Percentiles rank a stretch among this genome's conserved stretches.
Conservation (phyloP, 192 early-diverging fungal genomes). For the Gryganskiella cystojenkinii region DNA sequence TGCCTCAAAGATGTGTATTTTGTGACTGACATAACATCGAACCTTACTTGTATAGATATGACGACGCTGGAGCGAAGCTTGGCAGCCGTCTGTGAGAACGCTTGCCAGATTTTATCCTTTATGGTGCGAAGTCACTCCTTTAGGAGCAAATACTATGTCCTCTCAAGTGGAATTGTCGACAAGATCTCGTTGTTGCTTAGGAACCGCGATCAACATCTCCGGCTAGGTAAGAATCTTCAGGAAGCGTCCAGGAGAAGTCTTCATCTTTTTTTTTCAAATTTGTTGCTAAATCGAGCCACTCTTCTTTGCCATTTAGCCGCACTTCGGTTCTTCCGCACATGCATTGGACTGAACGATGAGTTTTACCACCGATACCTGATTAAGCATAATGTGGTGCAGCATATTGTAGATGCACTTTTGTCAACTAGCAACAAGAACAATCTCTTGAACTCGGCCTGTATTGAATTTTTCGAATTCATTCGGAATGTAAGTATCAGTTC, state of each 20-base stretch:
- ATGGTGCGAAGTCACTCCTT: conserved; percentile 76
- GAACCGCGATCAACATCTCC: conserved; percentile 73
- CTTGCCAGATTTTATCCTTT: conserved; percentile 86
- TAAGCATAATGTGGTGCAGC: conserved; percentile 77
- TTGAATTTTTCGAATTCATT: conserved; percentile 90
- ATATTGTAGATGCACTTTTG: conserved; percentile 70
- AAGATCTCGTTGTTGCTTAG: conserved; percentile 75
- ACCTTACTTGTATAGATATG: conserved; percentile 14
- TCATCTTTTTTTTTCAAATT: no score
- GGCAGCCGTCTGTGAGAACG: conserved; percentile 61
- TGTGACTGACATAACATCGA: conserved; percentile 6
- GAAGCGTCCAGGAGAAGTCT: no score
- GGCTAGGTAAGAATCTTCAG: conserved; percentile 64
- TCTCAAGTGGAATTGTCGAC: conserved; percentile 67
- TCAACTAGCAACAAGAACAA: conserved; percentile 80
- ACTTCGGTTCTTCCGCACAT: conserved; percentile 80
- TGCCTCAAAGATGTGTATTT: conserved; percentile 29
- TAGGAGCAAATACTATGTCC: conserved; percentile 81
- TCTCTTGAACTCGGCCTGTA: conserved; percentile 88
- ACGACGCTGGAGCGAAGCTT: conserved; percentile 29
- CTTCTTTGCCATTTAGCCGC: conserved; percentile 64
- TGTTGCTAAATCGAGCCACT: no score
- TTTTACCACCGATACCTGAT: conserved; percentile 84
- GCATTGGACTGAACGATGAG: conserved; percentile 84
- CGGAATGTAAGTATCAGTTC: conserved; percentile 58